Evolutionary conservation across 495 filamentous ascomycete species (phyloP).

Genomic region (Neurospora cerealis): DNA sequence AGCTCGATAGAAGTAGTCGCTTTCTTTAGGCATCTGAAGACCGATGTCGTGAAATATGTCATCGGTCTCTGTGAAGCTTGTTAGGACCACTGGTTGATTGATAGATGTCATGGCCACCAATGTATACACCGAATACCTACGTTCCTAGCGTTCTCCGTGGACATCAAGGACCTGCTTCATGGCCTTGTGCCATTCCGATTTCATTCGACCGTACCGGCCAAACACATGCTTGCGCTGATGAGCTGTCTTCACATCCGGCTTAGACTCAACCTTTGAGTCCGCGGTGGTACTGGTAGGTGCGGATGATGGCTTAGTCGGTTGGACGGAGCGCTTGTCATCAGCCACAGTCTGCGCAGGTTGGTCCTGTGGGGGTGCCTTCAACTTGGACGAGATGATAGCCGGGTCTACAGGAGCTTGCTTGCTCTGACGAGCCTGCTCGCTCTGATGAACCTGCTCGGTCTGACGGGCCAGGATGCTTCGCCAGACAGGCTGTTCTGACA

Average conservation of each 20-base stretch:
- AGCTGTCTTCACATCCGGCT: not conserved
- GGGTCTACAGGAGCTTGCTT: constrained; percentile 58
- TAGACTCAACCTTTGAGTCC: not conserved
- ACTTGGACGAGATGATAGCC: constrained; percentile 67
- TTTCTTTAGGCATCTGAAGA: not conserved
- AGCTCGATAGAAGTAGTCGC: not conserved
- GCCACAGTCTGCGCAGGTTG: constrained; percentile 33
- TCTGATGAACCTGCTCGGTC: not conserved
- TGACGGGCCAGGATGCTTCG: not conserved
- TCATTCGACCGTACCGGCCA: not conserved
- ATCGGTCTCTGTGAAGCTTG: not conserved
- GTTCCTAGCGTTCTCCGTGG: not conserved
- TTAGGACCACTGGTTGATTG: not conserved
- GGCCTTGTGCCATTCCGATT: not conserved
- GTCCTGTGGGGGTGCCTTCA: constrained; percentile 38
- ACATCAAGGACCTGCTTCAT: not conserved
- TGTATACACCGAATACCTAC: not conserved
- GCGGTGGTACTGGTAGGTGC: constrained; percentile 15
- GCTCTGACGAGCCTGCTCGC: not conserved
- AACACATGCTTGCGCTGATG: not conserved
- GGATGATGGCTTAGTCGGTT: not conserved
- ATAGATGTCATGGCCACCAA: not conserved
- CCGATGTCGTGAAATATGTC: not conserved
- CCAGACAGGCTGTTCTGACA: not conserved
- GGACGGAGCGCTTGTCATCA: constrained; percentile 20